Evolutionary conservation across 1,139 yeast genomes (phyloP), one percentile per base, ranked within the genome.

Genomic region (Saccharomyces hybrid): DNA sequence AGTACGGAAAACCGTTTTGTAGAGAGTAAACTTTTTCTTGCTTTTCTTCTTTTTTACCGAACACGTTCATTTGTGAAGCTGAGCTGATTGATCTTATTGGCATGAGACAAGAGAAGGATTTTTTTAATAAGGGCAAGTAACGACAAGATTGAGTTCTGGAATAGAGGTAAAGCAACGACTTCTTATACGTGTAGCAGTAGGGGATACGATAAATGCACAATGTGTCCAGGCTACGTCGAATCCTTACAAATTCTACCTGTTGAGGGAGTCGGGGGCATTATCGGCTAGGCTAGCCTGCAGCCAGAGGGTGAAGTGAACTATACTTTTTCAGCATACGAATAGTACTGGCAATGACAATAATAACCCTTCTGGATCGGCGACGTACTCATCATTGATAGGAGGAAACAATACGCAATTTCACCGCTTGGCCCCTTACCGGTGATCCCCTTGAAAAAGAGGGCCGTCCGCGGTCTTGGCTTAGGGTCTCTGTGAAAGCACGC

Each of bases 1-100:
- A 57, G 51, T 57, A 82, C 49, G 89, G 86, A 62, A 82, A 78
- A 57, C 89, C 90, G 66, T 81, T 83, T 62, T 87, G 78, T 64
- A 83, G 78, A 50, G 90, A 79, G 75, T 77, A 81, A 51, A 75
- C 72, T 38, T 47, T 42, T 31, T 31, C 26, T 42, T 48, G 46
- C 48, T 50, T 38, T 38, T 38, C 44, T 38, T 38, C 44, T n/a
- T 38, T 38, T 38, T 38, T 38, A 38, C 44, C 44, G 25, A 38
- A 38, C 44, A 38, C 13, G n/a, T 38, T 38, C 8, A 38, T 38
- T 38, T 5, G 25, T 38, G 44, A 20, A 32, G 38, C 7, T 32
- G 38, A 6, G 14, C n/a, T 6, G 38, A 32, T 32, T 32, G 7
- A 5, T n/a, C 16, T 32, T n/a, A 13, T 14, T 32, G 16, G 2